These are phyloP conservation scores for Aspergillus sp. DNA, from an alignment of 2,329 filamentous ascomycete genomes.

Conservation along the genomic window DNA sequence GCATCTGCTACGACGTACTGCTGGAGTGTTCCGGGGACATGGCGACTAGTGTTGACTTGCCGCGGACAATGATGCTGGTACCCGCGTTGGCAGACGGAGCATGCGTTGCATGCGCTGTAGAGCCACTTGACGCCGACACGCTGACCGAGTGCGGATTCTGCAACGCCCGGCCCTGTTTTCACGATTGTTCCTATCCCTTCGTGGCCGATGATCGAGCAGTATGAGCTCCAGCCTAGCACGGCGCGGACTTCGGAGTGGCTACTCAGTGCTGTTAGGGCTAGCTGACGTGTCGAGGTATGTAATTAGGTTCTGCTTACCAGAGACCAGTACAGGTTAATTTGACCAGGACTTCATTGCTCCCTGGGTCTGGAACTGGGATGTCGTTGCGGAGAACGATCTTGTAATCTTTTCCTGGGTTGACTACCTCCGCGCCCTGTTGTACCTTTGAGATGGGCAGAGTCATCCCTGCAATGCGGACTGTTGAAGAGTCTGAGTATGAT, in stretches of 20 bases:
- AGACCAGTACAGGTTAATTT: neutral
- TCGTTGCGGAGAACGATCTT: neutral
- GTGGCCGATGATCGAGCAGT: slow-evolving; percentile 34
- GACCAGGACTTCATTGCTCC: neutral
- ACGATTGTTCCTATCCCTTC: slow-evolving; percentile 30
- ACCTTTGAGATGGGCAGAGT: neutral
- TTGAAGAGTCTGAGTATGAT: neutral
- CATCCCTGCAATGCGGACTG: neutral
- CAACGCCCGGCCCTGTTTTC: slow-evolving; percentile 10
- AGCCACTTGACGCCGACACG: slow-evolving; percentile 33
- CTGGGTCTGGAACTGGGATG: neutral
- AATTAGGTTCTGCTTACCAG: neutral
- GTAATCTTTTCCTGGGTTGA: neutral
- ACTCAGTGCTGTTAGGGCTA: neutral
- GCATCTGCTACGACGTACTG: slow-evolving; percentile 32
- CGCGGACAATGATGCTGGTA: slow-evolving; percentile 26
- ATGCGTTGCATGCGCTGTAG: slow-evolving; percentile 29
- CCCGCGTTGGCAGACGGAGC: slow-evolving; percentile 27
- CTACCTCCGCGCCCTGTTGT: neutral
- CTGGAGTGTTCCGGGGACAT: slow-evolving; percentile 32
- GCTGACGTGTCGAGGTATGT: neutral
- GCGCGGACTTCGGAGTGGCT: slow-evolving; percentile 34
- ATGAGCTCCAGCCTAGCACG: slow-evolving; percentile 26
- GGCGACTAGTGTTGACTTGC: slow-evolving; percentile 27
- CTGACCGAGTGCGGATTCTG: slow-evolving; percentile 15